Evolutionary conservation across 2,329 filamentous ascomycete species (phyloP).

Genomic region (Beauveria caledonica): DNA sequence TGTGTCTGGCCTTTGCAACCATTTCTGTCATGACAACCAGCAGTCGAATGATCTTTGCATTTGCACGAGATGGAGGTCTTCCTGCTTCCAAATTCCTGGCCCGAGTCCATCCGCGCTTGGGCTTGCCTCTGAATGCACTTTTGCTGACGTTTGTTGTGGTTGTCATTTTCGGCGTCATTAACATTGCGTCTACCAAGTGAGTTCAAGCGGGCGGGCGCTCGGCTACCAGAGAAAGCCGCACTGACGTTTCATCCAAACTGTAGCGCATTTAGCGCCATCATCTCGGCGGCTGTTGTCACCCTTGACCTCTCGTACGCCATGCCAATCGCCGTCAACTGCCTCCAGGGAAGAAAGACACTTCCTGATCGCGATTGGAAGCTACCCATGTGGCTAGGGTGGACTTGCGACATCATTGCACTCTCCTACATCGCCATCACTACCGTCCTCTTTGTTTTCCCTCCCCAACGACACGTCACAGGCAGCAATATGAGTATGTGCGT

Average conservation of each 20-base stretch:
- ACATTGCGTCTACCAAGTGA: slow-evolving; percentile 52
- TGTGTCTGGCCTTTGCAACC: slow-evolving; percentile 56
- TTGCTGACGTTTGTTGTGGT: slow-evolving; percentile 52
- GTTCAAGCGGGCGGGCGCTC: background rate
- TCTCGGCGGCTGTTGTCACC: slow-evolving; percentile 62
- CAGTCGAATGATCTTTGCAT: slow-evolving; percentile 59
- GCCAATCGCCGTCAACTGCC: slow-evolving; percentile 60
- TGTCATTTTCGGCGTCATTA: slow-evolving; percentile 61
- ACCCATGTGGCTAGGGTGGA: slow-evolving; percentile 28
- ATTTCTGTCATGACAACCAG: slow-evolving; percentile 59
- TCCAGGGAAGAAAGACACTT: slow-evolving; percentile 57
- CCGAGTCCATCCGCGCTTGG: slow-evolving; percentile 50
- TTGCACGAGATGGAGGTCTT: slow-evolving; percentile 56
- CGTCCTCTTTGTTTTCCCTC: slow-evolving; percentile 67
- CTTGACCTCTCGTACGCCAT: slow-evolving; percentile 68
- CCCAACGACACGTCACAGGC: slow-evolving; percentile 52
- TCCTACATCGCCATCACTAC: slow-evolving; percentile 59
- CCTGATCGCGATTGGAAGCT: slow-evolving; percentile 39
- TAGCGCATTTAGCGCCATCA: slow-evolving; percentile 62
- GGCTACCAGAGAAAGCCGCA: background rate
- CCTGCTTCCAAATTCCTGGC: slow-evolving; percentile 53
- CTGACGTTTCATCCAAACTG: background rate
- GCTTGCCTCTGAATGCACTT: slow-evolving; percentile 59
- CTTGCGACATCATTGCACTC: slow-evolving; percentile 37
- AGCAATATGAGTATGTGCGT: slow-evolving; percentile 51